Evolutionary conservation across 169 alveolate species (phyloP).

Genomic region (Plasmodium inui): DNA sequence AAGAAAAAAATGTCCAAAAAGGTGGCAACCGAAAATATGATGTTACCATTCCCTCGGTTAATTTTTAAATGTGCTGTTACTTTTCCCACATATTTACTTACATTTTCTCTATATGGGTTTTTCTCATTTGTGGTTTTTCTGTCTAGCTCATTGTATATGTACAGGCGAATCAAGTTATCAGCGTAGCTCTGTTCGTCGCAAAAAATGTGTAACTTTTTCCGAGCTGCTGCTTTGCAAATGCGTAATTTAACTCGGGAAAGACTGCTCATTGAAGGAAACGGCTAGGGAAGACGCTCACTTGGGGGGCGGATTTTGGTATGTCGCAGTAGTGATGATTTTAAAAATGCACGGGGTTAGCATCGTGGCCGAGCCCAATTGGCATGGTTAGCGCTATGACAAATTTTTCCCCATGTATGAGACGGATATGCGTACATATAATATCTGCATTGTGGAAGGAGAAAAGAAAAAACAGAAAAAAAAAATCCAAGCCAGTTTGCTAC

Average conservation of each 20-base stretch:
- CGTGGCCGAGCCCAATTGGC: not conserved
- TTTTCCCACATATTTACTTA: slow-evolving; percentile 71
- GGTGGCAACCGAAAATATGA: slow-evolving; percentile 36
- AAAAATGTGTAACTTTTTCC: slow-evolving; percentile 50
- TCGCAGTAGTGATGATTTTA: not conserved
- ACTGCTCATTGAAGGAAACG: slow-evolving; percentile 17
- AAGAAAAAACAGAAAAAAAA: not conserved
- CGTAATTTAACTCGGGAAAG: not conserved
- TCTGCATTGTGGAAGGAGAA: not conserved
- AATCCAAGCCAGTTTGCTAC: not conserved
- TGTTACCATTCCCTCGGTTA: slow-evolving; percentile 40
- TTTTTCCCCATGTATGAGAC: not conserved
- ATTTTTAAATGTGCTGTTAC: slow-evolving; percentile 48
- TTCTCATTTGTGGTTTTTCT: not conserved
- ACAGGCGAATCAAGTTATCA: slow-evolving; percentile 15
- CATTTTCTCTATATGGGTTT: slow-evolving; percentile 16
- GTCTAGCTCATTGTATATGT: slow-evolving; percentile 52
- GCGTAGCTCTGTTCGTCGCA: slow-evolving; percentile 58
- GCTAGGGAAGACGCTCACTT: not conserved
- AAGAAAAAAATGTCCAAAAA: slow-evolving; percentile 63
- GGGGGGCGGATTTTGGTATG: not conserved
- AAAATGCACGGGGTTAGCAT: not conserved
- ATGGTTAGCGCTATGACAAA: not conserved
- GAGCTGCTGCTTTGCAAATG: not conserved
- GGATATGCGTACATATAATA: not conserved